Base-by-base conservation (phyloP, 176 grass and related monocot genomes). In the Carex littledalei region DNA sequence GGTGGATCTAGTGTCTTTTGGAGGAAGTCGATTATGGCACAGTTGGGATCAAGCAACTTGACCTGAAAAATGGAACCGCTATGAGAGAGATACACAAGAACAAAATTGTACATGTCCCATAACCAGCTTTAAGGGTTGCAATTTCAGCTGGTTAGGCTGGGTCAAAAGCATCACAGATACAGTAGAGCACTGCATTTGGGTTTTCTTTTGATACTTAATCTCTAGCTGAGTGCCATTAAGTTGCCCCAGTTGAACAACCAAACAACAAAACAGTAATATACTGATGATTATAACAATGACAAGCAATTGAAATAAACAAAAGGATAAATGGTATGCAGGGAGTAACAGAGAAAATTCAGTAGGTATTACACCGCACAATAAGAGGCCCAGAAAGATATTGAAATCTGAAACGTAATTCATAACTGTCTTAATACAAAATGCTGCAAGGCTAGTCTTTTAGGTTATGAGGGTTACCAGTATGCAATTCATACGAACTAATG, bases 1-100 rank as follows among this genome's bases (percentile, higher is more conserved):
- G 95, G 95, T 77, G 95, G 89, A 53, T 98, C 95, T 87, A 98
- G 84, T 37, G 91, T 95, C 86, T 93, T 95, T n/a, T 94, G 89
- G 60, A 98, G 78, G 82, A 98, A 98, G 58, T 95, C 90, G 41
- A 83, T 35, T 85, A 98, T 89, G 84, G 24, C 83, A 84, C 93
- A 94, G 22, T 87, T 82, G 63, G 93, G 87, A 90, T 95, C 91
- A 69, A 98, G 85, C 81, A 98, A 88, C 71, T 98, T 98, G 76
- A 98, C 77, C 95, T 98, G 89, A 81, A 76, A 71, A 61, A 82
- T 53, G 22, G 79, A 87, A 68, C 86, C 79, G 13, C 31, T 52
- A 37, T 87, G 65, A 89, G 73, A 77, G 45, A 77, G 16, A 49
- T n/a, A 52, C 3, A 74, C 12, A 3, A 73, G 17, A 73, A 22